Conservation (phyloP, 768 basidiomycete genomes). For the Pulveroboletus sp. region DNA sequence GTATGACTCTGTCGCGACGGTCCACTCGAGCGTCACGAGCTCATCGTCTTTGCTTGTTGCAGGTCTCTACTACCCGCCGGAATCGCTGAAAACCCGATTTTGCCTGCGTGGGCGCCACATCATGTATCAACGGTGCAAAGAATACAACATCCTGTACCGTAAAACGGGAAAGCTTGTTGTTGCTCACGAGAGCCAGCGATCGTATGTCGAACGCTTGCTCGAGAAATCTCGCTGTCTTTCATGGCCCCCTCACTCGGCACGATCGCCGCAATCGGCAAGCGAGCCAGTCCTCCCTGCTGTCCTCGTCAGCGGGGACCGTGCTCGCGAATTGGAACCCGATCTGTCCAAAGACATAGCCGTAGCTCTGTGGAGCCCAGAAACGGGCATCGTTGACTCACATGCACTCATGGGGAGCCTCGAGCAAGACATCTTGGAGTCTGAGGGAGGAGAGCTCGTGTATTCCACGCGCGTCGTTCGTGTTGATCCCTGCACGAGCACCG, state of each 20-base stretch:
- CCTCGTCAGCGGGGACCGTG: conserved; percentile 64
- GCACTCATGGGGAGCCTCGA: conserved; percentile 78
- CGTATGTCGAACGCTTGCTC: conserved; percentile 69
- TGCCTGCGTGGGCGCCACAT: conserved; percentile 84
- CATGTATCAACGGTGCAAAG: conserved; percentile 71
- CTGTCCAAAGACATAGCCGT: conserved; percentile 63
- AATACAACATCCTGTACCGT: conserved; percentile 56
- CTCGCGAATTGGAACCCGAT: conserved; percentile 75
- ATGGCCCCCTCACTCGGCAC: conserved; percentile 43
- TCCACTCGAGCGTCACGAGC: not conserved
- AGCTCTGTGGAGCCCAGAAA: conserved; percentile 79
- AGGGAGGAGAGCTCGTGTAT: conserved; percentile 64
- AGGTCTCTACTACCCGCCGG: conserved; percentile 82
- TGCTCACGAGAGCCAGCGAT: conserved; percentile 58
- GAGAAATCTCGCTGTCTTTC: conserved; percentile 52
- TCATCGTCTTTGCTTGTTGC: conserved; percentile 1
- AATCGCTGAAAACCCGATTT: conserved; percentile 79
- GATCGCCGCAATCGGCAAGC: conserved; percentile 12
- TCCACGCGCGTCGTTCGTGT: conserved; percentile 83
- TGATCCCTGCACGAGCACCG: conserved; percentile 49
- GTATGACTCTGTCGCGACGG: conserved; percentile 29
- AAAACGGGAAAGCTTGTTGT: conserved; percentile 90
- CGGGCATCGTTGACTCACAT: conserved; percentile 90
- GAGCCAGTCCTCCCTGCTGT: conserved; percentile 52
- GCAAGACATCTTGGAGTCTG: conserved; percentile 70